Percentiles rank a stretch among this genome's conserved stretches.
phyloP scores from a whole-genome alignment of 768 basidiomycete genomes.

The Mycena filopes region DNA sequence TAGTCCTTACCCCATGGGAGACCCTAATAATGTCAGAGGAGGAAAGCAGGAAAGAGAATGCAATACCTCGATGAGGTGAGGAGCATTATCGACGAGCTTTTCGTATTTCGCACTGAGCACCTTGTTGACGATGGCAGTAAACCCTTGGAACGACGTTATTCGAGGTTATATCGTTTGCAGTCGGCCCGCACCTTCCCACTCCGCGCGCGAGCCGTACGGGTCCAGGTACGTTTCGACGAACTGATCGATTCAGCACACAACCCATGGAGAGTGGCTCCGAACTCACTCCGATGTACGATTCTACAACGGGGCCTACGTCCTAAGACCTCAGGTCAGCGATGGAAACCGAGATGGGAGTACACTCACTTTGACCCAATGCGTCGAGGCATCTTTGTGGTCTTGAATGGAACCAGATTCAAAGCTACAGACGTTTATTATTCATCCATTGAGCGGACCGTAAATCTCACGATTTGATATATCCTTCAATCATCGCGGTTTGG shows the following conservation, averaged over 20 bases:
- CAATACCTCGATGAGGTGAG: slow-evolving; percentile 73
- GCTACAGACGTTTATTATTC: slow-evolving; percentile 45
- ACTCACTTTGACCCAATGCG: slow-evolving; percentile 86
- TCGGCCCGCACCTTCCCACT: slow-evolving; percentile 82
- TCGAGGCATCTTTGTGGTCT: slow-evolving; percentile 82
- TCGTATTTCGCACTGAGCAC: slow-evolving; percentile 85
- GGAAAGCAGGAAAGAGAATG: slow-evolving; percentile 38
- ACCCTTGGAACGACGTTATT: slow-evolving; percentile 58
- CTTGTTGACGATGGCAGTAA: slow-evolving; percentile 91
- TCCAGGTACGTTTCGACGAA: slow-evolving; percentile 91
- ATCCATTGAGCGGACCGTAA: background rate
- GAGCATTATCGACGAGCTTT: slow-evolving; percentile 77
- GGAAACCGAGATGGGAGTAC: slow-evolving; percentile 77
- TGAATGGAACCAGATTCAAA: slow-evolving; percentile 84
- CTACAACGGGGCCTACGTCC: slow-evolving; percentile 88
- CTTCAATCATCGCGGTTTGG: slow-evolving; percentile 78
- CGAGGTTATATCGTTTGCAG: slow-evolving; percentile 16
- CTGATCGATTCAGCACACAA: slow-evolving; percentile 33
- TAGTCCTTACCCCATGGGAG: slow-evolving; percentile 83
- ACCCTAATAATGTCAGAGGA: slow-evolving; percentile 23
- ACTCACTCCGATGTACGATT: slow-evolving; percentile 82
- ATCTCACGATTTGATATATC: slow-evolving; percentile 81
- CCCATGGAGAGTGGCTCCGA: background rate
- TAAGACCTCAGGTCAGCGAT: slow-evolving; percentile 83
- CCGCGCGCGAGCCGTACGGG: slow-evolving; percentile 90